These are phyloP conservation scores for Buddleja alternifolia DNA, from an alignment of 257 asterid species.

Conservation along the genomic window DNA sequence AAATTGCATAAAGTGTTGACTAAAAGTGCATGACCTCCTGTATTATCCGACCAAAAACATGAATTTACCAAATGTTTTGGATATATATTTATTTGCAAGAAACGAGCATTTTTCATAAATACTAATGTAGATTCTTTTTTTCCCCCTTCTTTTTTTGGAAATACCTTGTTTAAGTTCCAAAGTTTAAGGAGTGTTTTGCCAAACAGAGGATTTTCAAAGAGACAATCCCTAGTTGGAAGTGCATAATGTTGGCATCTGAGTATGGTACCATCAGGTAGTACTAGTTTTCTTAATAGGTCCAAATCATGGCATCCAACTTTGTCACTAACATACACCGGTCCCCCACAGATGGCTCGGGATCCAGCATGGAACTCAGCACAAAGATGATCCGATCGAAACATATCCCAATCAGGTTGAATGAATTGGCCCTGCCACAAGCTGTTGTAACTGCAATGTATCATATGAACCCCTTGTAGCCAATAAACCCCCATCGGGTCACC, in stretches of 20 bases:
- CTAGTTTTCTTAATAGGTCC: slow-evolving; percentile 46
- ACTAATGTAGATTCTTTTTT: too few species aligned
- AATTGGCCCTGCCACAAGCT: slow-evolving; percentile 58
- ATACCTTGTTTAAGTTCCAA: slow-evolving; percentile 57
- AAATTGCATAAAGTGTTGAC: too few species aligned
- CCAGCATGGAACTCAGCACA: slow-evolving; percentile 56
- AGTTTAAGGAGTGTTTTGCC: slow-evolving; percentile 46
- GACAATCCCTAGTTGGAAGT: slow-evolving; percentile 55
- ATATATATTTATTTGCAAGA: too few species aligned
- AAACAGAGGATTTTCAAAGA: slow-evolving; percentile 52
- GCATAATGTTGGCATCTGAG: slow-evolving; percentile 53
- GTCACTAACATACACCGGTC: slow-evolving; percentile 52
- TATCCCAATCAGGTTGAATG: slow-evolving; percentile 56
- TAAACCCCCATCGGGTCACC: slow-evolving; percentile 55
- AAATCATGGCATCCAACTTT: slow-evolving; percentile 43
- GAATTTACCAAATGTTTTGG: too few species aligned
- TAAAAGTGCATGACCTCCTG: too few species aligned
- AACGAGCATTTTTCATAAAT: too few species aligned
- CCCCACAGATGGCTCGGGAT: slow-evolving; percentile 51
- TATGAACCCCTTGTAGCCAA: slow-evolving; percentile 57
- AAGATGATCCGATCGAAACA: slow-evolving; percentile 50
- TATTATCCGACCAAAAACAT: too few species aligned
- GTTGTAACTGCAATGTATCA: slow-evolving; percentile 51
- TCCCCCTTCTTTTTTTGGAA: too few species aligned
- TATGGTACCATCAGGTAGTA: slow-evolving; percentile 48